phyloP scores from a whole-genome alignment of 371 early-diverging fungal genomes.

The Haplosporangium sp. region DNA sequence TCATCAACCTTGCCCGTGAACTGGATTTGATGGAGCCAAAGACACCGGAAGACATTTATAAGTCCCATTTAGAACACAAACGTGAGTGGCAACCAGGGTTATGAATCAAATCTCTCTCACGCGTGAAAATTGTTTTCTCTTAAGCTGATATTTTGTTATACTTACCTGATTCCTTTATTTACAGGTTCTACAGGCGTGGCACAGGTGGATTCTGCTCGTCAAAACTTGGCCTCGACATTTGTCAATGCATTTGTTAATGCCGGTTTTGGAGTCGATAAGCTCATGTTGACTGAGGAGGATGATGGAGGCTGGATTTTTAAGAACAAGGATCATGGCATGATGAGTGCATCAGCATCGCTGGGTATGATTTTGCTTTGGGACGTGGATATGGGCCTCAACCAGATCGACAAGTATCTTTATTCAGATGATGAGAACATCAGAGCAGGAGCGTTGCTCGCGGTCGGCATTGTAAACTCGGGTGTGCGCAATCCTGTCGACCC shows the following conservation, averaged over 20 bases:
- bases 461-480: conserved; percentile 92
- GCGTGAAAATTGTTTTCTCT: too few relatives aligned
- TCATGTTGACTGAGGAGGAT: conserved; percentile 86
- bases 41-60: conserved; percentile 97
- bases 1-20: conserved; percentile 89
- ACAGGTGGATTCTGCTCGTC: conserved; percentile 92
- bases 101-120: too few relatives aligned
- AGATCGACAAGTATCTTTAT: conserved; percentile 95
- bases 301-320: conserved; percentile 92
- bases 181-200: conserved; percentile 65
- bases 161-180: not conserved
- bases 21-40: conserved; percentile 96
- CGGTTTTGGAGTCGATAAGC: conserved; percentile 95
- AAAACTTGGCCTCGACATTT: conserved; percentile 95
- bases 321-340: conserved; percentile 96
- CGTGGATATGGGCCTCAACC: conserved; percentile 87
- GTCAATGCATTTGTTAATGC: conserved; percentile 99
- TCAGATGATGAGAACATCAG: conserved; percentile 80
- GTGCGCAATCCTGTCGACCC: conserved; percentile 94
- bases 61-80: conserved; percentile 92
- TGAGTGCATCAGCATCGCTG: conserved; percentile 94
- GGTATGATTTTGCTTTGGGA: conserved; percentile 96
- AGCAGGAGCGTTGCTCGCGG: conserved; percentile 96
- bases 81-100: conserved; percentile 56
- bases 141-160: not conserved